These are phyloP conservation scores for Apiotrichum gamsii DNA, from an alignment of 1,284 basidiomycete species.

Conservation along the genomic window DNA sequence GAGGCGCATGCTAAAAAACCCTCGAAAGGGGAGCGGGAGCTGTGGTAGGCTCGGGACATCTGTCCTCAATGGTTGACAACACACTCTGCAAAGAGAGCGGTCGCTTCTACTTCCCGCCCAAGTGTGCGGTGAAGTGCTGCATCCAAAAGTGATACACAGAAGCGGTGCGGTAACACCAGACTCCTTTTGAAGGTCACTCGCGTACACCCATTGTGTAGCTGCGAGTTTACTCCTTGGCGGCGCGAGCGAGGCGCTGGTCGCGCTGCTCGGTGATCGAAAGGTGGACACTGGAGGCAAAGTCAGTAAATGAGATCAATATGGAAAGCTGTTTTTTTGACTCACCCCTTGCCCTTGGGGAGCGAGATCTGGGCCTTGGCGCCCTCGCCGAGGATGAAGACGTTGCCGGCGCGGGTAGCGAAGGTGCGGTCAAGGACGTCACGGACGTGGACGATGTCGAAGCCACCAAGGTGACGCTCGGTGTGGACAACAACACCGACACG, in stretches of 20 bases:
- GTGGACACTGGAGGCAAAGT: constrained; percentile 31
- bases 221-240: constrained; percentile 23
- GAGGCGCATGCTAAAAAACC: too few relatives aligned
- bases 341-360: constrained; percentile 96
- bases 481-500: constrained; percentile 92
- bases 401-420: constrained; percentile 90
- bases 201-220: too few relatives aligned
- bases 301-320: constrained; percentile 13
- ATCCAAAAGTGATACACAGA: too few relatives aligned
- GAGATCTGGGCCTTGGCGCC: constrained; percentile 95
- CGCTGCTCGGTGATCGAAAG: constrained; percentile 46
- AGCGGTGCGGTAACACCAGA: too few relatives aligned
- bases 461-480: constrained; percentile 94
- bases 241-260: constrained; percentile 42
- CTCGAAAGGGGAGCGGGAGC: too few relatives aligned
- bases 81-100: too few relatives aligned
- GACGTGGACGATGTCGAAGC: constrained; percentile 96
- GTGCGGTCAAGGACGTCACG: constrained; percentile 92
- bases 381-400: constrained; percentile 97
- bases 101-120: too few relatives aligned
- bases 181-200: too few relatives aligned
- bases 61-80: too few relatives aligned
- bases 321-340: constrained; percentile 89
- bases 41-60: too few relatives aligned
- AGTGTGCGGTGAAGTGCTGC: too few relatives aligned